Evolutionary conservation across 176 grass and related monocot genomes (phyloP), one percentile per base, ranked within the genome.

Genomic region (Pontederia paniculata): DNA sequence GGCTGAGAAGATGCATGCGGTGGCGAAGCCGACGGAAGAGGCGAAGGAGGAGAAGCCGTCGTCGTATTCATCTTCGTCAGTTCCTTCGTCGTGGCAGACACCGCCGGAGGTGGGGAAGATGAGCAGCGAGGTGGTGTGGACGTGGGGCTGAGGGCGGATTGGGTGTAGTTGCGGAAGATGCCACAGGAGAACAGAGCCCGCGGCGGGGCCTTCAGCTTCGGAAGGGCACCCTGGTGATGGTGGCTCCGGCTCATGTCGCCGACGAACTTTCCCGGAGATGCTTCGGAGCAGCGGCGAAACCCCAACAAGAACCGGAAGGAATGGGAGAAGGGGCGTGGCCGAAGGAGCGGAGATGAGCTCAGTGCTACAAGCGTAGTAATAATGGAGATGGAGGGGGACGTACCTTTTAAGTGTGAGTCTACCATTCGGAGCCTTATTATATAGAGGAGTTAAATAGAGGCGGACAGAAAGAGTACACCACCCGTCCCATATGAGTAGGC

Each of bases 91-190:
- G n/a, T n/a, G n/a, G 57, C 10, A 16, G 46, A 57, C 7, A 19
- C 48, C 10, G 52, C 17, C 23, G 46, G 45, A 12, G 3, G 52
- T 42, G 72, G 66, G 65, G 75, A 11, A 70, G 85, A 10, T 12
- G 23, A 16, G 4, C 46, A 46, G 2, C 23, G 11, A 8, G 68
- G 45, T 20, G 55, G 45, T 8, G 44, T 19, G 44, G 69, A n/a
- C n/a, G n/a, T 71, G 55, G 69, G 69, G 66, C 86, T 84, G 45
- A 89, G 81, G 70, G 71, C 86, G n/a, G 77, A 69, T 51, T 84
- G 86, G 21, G 86, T 84, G 81, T 81, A 84, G 58, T 82, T 89
- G 70, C 81, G 76, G 71, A 89, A 89, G 67, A 89, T 89, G 48
- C 81, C 81, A 55, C 86, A 89, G 1, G 81, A 84, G 68, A 89